A percentile compares a stretch with the other conserved stretches of the same genome.
Evolutionary conservation across 2,329 filamentous ascomycete genomes (phyloP).

Genomic region (Fusarium avenaceum): DNA sequence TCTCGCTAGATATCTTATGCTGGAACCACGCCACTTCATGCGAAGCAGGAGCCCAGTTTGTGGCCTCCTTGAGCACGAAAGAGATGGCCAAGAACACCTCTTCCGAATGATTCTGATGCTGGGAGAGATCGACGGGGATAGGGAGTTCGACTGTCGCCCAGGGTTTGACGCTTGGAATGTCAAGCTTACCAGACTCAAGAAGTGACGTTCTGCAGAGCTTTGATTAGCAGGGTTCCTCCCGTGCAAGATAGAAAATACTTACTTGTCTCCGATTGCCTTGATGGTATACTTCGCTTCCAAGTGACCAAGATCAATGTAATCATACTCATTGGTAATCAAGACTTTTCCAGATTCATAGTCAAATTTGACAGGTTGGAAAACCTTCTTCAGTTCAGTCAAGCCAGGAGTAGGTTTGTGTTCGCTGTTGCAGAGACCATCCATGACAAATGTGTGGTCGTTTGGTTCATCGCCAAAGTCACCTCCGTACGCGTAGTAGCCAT

Average conservation of each 20-base stretch:
- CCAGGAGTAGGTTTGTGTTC: conserved; percentile 17
- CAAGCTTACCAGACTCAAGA: background rate
- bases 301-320: conserved; percentile 7
- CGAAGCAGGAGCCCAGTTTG: background rate
- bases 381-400: conserved; percentile 7
- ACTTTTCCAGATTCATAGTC: background rate
- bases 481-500: conserved; percentile 23
- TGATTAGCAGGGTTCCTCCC: background rate
- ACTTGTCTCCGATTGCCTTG: conserved; percentile 1
- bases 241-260: background rate
- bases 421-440: conserved; percentile 21
- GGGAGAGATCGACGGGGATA: background rate
- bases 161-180: background rate
- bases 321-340: conserved; percentile 9
- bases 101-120: background rate
- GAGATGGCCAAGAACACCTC: conserved; percentile 4
- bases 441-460: conserved; percentile 15
- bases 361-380: conserved; percentile 17
- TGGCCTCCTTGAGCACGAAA: background rate
- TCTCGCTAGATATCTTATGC: conserved; percentile 9
- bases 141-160: background rate
- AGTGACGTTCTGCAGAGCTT: fast-evolving
- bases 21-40: conserved; percentile 22
- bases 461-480: conserved; percentile 24
- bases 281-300: background rate